A percentile compares a stretch with the other conserved stretches of the same genome.
phyloP scores from a whole-genome alignment of 2,329 filamentous ascomycete genomes.

The Aspergillus fumigatus region DNA sequence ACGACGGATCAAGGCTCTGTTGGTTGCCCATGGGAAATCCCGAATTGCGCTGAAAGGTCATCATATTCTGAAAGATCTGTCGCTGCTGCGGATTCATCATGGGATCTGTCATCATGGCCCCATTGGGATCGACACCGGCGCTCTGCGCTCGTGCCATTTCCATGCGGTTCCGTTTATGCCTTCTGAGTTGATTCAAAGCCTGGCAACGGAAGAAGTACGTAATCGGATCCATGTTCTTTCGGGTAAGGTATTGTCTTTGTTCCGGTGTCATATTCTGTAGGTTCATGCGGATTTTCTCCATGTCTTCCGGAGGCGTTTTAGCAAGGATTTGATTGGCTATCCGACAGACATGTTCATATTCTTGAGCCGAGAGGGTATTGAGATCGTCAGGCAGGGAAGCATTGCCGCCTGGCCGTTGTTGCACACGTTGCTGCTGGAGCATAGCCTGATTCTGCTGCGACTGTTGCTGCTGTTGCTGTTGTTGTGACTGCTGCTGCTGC shows the following conservation, averaged over 20 bases:
- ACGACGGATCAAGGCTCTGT: conserved; percentile 31
- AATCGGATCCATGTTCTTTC: conserved; percentile 47
- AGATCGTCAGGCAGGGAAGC: conserved; percentile 32
- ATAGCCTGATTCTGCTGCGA: conserved; percentile 15
- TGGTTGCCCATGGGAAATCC: conserved; percentile 30
- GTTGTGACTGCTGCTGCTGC: conserved; percentile 22
- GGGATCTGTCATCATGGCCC: conserved; percentile 32
- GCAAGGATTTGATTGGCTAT: conserved; percentile 46
- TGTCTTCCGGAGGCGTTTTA: conserved; percentile 40
- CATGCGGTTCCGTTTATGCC: conserved; percentile 28
- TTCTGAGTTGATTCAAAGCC: conserved; percentile 41
- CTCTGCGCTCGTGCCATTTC: conserved; percentile 30
- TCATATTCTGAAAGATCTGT: conserved; percentile 39
- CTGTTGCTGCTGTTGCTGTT: conserved; percentile 19
- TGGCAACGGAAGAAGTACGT: conserved; percentile 49
- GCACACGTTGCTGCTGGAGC: conserved; percentile 27
- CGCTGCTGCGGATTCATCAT: conserved; percentile 38
- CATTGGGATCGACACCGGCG: conserved; percentile 25
- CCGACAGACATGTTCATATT: conserved; percentile 42
- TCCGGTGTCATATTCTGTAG: conserved; percentile 45
- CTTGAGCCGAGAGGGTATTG: conserved; percentile 34
- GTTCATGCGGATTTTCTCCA: conserved; percentile 46
- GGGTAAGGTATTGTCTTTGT: conserved; percentile 43
- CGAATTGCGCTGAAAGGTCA: conserved; percentile 37
- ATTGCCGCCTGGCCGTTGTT: conserved; percentile 26